These are phyloP conservation scores for Picochlorum sp. DNA, from an alignment of 139 green algal species.

Conservation along the genomic window DNA sequence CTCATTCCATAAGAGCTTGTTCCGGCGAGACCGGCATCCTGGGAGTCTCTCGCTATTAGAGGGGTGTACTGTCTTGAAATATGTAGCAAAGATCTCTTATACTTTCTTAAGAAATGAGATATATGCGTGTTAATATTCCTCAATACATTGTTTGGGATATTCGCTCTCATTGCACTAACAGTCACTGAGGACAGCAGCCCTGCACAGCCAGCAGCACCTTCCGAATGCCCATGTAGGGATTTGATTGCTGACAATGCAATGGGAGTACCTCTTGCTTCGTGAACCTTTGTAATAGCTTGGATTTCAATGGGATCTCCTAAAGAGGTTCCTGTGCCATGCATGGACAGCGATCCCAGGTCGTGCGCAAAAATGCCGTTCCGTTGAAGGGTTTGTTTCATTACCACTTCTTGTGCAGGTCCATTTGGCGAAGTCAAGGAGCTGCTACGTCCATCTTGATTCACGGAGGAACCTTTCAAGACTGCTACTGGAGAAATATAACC, in stretches of 20 bases:
- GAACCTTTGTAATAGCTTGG: neutral
- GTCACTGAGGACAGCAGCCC: conserved; percentile 37
- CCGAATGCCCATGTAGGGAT: conserved; percentile 28
- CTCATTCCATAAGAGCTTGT: conserved; percentile 34
- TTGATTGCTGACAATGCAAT: conserved; percentile 21
- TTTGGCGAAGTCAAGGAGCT: conserved; percentile 70
- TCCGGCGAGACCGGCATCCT: no score
- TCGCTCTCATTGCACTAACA: neutral
- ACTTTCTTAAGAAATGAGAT: no score
- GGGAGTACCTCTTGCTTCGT: neutral
- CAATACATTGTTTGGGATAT: no score
- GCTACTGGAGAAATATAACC: neutral
- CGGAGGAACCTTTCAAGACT: conserved; percentile 11
- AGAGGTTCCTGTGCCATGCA: conserved; percentile 44
- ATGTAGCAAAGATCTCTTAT: no score
- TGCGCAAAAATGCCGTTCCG: no score
- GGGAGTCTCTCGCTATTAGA: no score
- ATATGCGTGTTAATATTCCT: no score
- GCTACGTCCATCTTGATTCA: conserved; percentile 83
- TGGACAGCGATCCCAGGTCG: neutral
- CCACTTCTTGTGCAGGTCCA: conserved; percentile 49
- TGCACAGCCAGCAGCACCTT: conserved; percentile 35
- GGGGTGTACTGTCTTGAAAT: no score
- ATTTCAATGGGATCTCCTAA: conserved; percentile 35
- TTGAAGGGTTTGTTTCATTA: conserved; percentile 22